Conservation (phyloP, 371 early-diverging fungal species). For the Rhizomucor miehei region DNA sequence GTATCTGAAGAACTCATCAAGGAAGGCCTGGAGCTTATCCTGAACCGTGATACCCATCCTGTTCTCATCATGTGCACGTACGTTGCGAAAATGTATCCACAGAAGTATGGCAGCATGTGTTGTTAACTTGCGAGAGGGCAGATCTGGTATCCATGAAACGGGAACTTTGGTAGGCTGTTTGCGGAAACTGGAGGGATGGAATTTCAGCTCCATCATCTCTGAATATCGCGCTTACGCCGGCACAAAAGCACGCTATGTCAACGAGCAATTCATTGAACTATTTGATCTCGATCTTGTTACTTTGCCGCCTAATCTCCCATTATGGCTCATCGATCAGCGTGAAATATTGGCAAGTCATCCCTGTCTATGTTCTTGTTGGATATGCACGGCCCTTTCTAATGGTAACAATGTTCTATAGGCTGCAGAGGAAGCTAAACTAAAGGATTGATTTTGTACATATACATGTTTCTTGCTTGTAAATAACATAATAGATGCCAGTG, state of each 20-base stretch:
- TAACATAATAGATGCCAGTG: too few relatives aligned
- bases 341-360: constrained; percentile 38
- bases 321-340: constrained; percentile 76
- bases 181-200: constrained; percentile 92
- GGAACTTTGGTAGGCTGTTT: constrained; percentile 89
- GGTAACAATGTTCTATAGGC: constrained; percentile 1
- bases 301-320: constrained; percentile 72
- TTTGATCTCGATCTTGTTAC: constrained; percentile 92
- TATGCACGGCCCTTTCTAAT: not conserved
- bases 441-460: not conserved
- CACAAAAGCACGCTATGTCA: constrained; percentile 79
- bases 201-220: constrained; percentile 92
- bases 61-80: constrained; percentile 90
- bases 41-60: constrained; percentile 79
- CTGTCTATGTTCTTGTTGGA: not conserved
- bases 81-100: too few relatives aligned
- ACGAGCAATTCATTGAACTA: constrained; percentile 94
- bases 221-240: constrained; percentile 94
- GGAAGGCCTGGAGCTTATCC: constrained; percentile 82
- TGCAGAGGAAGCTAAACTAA: constrained; percentile 6
- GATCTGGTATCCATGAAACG: constrained; percentile 78
- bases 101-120: too few relatives aligned
- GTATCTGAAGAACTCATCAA: constrained; percentile 93
- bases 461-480: too few relatives aligned
- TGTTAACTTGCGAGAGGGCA: constrained; percentile 9